These are phyloP conservation scores for Spergularia azorica DNA, from an alignment of 179 eudicot species.

Conservation along the genomic window DNA sequence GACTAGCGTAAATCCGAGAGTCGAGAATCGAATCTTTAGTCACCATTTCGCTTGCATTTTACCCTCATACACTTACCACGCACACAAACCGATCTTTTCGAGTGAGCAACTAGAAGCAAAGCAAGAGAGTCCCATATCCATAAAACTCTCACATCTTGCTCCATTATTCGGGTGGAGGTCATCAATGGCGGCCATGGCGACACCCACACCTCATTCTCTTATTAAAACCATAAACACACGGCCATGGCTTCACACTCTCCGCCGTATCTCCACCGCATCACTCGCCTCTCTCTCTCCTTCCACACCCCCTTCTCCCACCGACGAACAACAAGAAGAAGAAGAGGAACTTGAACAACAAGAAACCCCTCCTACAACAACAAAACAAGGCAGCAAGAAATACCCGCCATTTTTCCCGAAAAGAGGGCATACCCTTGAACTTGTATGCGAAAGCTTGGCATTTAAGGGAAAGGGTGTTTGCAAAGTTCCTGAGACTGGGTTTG, in stretches of 20 bases:
- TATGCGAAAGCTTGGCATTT: conserved; percentile 72
- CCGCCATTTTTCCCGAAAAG: conserved; percentile 68
- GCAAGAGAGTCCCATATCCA: neutral
- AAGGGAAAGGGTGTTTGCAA: conserved; percentile 88
- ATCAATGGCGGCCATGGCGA: conserved; percentile 24
- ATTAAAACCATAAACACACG: conserved; percentile 36
- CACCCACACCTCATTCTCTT: conserved; percentile 26
- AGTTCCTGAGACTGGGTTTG: conserved; percentile 70
- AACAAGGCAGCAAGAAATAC: neutral
- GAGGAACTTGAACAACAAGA: too few relatives aligned
- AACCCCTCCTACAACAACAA: too few relatives aligned
- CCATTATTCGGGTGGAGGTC: neutral
- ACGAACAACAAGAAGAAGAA: conserved; percentile 15
- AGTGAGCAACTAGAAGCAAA: too few relatives aligned
- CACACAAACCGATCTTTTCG: too few relatives aligned
- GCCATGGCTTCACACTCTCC: conserved; percentile 43
- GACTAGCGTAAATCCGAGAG: too few relatives aligned
- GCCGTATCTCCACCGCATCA: conserved; percentile 22
- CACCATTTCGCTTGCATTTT: too few relatives aligned
- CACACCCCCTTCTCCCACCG: conserved; percentile 16
- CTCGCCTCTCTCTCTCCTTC: conserved; percentile 30
- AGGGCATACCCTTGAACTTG: conserved; percentile 75
- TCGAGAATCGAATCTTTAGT: too few relatives aligned
- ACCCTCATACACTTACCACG: too few relatives aligned
- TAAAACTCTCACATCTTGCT: too few relatives aligned